Conservation (phyloP, 1,139 yeast genomes). For the Candida mesenterica region DNA sequence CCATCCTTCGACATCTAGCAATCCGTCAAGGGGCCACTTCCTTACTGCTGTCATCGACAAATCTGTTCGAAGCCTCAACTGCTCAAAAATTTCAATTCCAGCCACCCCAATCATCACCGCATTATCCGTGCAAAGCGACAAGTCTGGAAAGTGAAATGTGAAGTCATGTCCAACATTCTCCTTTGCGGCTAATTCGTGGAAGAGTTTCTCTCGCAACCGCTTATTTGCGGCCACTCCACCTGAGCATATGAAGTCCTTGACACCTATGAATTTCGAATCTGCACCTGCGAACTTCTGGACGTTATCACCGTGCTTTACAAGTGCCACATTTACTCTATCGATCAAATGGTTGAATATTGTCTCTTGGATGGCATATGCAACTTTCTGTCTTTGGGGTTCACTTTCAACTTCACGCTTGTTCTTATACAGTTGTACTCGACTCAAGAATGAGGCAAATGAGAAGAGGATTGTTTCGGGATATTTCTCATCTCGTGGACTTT, state of each 20-base stretch:
- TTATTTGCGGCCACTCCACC: slow-evolving; percentile 92
- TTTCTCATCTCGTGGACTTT: slow-evolving; percentile 28
- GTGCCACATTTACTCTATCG: slow-evolving; percentile 57
- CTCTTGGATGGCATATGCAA: slow-evolving; percentile 66
- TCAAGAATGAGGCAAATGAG: slow-evolving; percentile 78
- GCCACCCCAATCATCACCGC: slow-evolving; percentile 98
- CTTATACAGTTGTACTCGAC: slow-evolving; percentile 44
- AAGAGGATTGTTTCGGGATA: slow-evolving; percentile 45
- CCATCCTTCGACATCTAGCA: slow-evolving; percentile 55
- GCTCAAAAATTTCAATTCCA: slow-evolving; percentile 81
- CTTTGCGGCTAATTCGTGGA: slow-evolving; percentile 25
- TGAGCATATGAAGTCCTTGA: slow-evolving; percentile 69
- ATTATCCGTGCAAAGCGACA: slow-evolving; percentile 83
- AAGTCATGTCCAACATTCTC: slow-evolving; percentile 13
- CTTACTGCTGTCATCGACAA: slow-evolving; percentile 57
- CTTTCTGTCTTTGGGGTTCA: slow-evolving; percentile 27
- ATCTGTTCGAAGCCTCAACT: slow-evolving; percentile 45
- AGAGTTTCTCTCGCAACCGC: slow-evolving; percentile 52
- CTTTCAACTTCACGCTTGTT: slow-evolving; percentile 14
- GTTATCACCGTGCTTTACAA: slow-evolving; percentile 34
- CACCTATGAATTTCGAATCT: slow-evolving; percentile 39
- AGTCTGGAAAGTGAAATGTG: slow-evolving; percentile 61
- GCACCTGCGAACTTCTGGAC: slow-evolving; percentile 11
- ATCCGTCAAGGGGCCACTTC: slow-evolving; percentile 69
- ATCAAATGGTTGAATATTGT: slow-evolving; percentile 70